Evolutionary conservation across 345 rosid species (phyloP).

Genomic region (Lepidium sativum): DNA sequence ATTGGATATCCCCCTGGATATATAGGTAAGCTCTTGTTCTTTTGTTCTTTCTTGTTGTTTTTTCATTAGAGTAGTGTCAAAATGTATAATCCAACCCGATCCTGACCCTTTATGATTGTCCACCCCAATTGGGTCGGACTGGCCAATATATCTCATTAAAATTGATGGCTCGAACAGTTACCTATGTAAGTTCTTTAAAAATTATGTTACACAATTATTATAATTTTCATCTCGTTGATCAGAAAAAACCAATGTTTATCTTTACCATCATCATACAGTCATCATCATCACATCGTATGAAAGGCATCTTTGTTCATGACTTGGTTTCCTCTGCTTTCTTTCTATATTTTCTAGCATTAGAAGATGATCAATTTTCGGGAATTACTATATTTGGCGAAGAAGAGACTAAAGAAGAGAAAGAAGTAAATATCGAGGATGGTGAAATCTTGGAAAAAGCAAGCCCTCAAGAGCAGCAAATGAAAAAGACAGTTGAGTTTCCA

Average conservation of each 20-base stretch:
- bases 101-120: no score
- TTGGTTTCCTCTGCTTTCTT: not conserved
- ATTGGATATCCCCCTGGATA: conserved; percentile 98
- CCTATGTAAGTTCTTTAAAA: no score
- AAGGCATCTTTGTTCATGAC: not conserved
- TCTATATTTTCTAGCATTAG: conserved; percentile 36
- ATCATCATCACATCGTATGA: not conserved
- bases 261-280: not conserved
- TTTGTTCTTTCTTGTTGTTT: not conserved
- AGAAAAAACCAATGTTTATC: no score
- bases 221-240: no score
- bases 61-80: not conserved
- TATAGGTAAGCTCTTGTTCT: conserved; percentile 62
- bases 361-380: conserved; percentile 68
- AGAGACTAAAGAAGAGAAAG: conserved; percentile 27
- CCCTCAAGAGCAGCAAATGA: conserved; percentile 36
- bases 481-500: conserved; percentile 60
- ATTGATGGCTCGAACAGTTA: not conserved
- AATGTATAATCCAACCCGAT: no score
- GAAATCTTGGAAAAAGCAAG: conserved; percentile 42
- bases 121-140: no score
- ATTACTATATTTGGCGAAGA: conserved; percentile 64
- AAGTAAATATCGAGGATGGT: conserved; percentile 55
- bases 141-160: no score
- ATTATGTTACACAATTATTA: no score